A percentile compares a stretch with the other conserved stretches of the same genome.
phyloP scores from a whole-genome alignment of 1,139 yeast genomes.

The Hyphopichia burtonii region DNA sequence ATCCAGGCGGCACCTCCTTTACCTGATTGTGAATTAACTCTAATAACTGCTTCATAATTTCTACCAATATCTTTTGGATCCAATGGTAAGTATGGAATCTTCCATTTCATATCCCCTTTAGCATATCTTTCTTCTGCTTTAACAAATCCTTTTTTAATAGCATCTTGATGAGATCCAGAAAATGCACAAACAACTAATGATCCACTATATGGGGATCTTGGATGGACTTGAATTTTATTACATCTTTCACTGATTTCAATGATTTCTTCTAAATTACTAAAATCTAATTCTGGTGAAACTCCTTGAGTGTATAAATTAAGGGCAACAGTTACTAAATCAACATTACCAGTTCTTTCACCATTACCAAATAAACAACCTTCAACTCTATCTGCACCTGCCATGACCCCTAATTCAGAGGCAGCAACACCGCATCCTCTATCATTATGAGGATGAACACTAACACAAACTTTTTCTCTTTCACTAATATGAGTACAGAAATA shows the following conservation, averaged over 20 bases:
- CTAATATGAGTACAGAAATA: constrained; percentile 41
- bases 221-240: constrained; percentile 47
- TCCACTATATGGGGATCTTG: constrained; percentile 51
- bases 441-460: constrained; percentile 49
- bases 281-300: constrained; percentile 43
- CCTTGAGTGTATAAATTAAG: constrained; percentile 50
- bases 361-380: constrained; percentile 52
- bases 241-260: constrained; percentile 47
- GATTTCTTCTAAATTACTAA: constrained; percentile 39
- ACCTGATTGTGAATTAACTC: constrained; percentile 52
- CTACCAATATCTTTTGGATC: constrained; percentile 52
- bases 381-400: constrained; percentile 53
- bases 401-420: constrained; percentile 47
- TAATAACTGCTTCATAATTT: constrained; percentile 50
- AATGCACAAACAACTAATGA: constrained; percentile 51
- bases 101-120: constrained; percentile 31
- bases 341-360: constrained; percentile 53
- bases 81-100: constrained; percentile 48
- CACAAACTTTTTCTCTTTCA: constrained; percentile 45
- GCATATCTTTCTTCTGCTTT: constrained; percentile 24
- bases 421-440: constrained; percentile 54
- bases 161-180: constrained; percentile 52
- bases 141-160: constrained; percentile 48
- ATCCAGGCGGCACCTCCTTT: constrained; percentile 56
- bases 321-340: constrained; percentile 48